These are phyloP conservation scores for Malassezia dermatis DNA, from an alignment of 1,284 basidiomycete species.

Conservation along the genomic window DNA sequence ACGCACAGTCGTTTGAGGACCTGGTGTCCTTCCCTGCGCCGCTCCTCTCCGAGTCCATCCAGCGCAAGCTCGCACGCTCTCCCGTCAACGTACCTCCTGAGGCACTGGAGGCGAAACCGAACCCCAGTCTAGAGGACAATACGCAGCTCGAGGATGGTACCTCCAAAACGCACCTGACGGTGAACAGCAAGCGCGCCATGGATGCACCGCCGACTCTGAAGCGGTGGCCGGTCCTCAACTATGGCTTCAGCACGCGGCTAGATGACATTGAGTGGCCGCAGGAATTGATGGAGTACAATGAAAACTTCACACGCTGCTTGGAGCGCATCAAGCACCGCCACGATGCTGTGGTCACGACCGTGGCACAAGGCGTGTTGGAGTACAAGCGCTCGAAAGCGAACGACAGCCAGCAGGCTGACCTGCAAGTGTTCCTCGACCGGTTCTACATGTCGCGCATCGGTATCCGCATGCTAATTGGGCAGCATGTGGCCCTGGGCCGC, in stretches of 20 bases:
- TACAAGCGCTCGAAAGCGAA: conserved; percentile 53
- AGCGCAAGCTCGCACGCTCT: conserved; percentile 24
- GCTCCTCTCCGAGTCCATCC: conserved; percentile 33
- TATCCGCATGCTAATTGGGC: conserved; percentile 46
- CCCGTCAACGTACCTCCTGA: background rate
- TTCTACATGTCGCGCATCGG: conserved; percentile 95
- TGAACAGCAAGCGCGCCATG: background rate
- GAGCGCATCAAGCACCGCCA: conserved; percentile 87
- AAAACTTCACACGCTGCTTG: conserved; percentile 73
- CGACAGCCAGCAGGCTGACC: conserved; percentile 62
- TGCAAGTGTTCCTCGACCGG: conserved; percentile 89
- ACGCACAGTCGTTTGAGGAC: conserved; percentile 85
- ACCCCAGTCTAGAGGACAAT: conserved; percentile 35
- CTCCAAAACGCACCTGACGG: conserved; percentile 11
- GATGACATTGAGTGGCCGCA: conserved; percentile 68
- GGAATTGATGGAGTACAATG: conserved; percentile 87
- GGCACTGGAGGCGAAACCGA: conserved; percentile 27
- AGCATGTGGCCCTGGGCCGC: conserved; percentile 45
- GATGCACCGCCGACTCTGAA: background rate
- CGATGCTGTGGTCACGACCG: conserved; percentile 93
- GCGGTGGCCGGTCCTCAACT: conserved; percentile 10
- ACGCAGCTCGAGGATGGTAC: conserved; percentile 27
- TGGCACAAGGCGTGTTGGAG: conserved; percentile 64
- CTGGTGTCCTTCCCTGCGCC: conserved; percentile 44
- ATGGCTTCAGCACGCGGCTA: conserved; percentile 71